These are phyloP conservation scores for Chlorophyllum brunneum DNA, from an alignment of 768 basidiomycete species.

Conservation along the genomic window DNA sequence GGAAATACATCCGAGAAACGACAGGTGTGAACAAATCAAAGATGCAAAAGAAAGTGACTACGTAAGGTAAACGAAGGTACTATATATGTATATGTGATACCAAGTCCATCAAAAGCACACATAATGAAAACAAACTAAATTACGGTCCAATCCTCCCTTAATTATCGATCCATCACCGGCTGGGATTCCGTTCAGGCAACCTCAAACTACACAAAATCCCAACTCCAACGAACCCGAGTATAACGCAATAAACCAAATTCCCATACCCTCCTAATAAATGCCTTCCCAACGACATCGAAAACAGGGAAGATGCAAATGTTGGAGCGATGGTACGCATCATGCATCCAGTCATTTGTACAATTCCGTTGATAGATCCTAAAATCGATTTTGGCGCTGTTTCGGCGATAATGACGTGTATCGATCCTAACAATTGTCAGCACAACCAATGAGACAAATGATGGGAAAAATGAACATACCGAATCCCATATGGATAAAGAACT, in stretches of 20 bases:
- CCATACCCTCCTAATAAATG: conserved; percentile 40
- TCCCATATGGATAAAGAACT: conserved; percentile 25
- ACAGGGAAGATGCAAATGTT: conserved; percentile 52
- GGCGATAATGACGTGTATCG: conserved; percentile 40
- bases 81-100: too few species aligned
- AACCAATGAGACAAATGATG: not conserved
- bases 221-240: conserved; percentile 24
- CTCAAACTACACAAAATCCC: conserved; percentile 17
- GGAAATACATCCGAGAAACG: too few species aligned
- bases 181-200: conserved; percentile 6
- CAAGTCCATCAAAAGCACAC: too few species aligned
- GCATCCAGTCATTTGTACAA: conserved; percentile 51
- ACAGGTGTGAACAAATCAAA: too few species aligned
- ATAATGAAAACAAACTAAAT: too few species aligned
- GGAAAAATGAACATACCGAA: conserved; percentile 29
- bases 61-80: too few species aligned
- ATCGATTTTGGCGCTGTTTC: conserved; percentile 34
- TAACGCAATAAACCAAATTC: conserved; percentile 36
- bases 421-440: conserved; percentile 29
- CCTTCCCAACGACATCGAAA: conserved; percentile 44
- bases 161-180: too few species aligned
- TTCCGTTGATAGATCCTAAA: conserved; percentile 50
- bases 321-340: conserved; percentile 50
- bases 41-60: too few species aligned
- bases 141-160: too few species aligned